Base-by-base conservation (phyloP, 768 basidiomycete species). In the Hemileccinum rubropunctum region DNA sequence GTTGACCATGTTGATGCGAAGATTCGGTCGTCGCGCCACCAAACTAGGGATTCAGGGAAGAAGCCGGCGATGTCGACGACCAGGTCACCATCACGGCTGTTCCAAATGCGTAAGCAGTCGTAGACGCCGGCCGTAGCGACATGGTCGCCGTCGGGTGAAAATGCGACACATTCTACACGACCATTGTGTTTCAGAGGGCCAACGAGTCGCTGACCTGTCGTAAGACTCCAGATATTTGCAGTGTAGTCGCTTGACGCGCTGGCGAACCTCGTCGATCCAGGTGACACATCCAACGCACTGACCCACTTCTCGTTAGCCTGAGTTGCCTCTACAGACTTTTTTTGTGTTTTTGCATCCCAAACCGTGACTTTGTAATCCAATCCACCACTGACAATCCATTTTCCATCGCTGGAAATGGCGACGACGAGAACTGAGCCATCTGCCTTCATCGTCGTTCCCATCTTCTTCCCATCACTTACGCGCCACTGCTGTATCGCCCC, bases 1-100 rank as follows among this genome's bases (percentile, higher is more conserved):
- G 47, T 32, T 12, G 39, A 50, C 39, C 13, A 5, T 6, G 52
- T 32, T 17, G 57, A 50, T 9, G 46, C 49, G 8, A 55, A 55
- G 17, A 58, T 58, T 28, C 48, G 52, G 12, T 58, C 49, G 21
- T 55, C 57, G 27, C 7, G 33, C 52, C 48, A 59, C 57, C 57
- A 58, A 28, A 58, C 40, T 21, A 58, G 32, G 2, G 57, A 54
- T 17, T 58, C 57, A 4, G 48, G 57, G 26, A 37, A 54, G 40
- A 47, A 48, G 1, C 6, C 49, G 1, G 48, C 20, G 10, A 51
- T 15, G 1, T 55, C 36, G 20, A 37, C 10, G n/a, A 59, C 15
- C 4, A 42, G 4, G 3, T 45, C 15, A 5, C 58, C 58, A 3
- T 41, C 18, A 3, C 50, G 53, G 18, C 44, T 50, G 37, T 59